A percentile compares a stretch with the other conserved stretches of the same genome.
Evolutionary conservation across 441 rosid genomes (phyloP).

Genomic region (Pelargonium cotyledonis): DNA sequence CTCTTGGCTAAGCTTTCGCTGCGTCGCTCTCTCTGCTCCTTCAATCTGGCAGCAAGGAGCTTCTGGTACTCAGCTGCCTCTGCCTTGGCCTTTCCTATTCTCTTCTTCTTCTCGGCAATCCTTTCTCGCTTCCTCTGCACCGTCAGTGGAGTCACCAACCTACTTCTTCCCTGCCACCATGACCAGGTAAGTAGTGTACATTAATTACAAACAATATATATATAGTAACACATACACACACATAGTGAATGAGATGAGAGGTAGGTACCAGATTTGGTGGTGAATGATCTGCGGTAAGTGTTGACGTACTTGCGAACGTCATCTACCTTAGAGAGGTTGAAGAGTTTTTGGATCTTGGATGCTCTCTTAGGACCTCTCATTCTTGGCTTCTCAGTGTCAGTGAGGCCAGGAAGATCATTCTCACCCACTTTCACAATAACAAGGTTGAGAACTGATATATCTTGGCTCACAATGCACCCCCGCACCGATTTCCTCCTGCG

Average conservation of each 20-base stretch:
- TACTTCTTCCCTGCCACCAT: constrained; percentile 43
- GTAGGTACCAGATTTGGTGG: constrained; percentile 39
- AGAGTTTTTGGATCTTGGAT: constrained; percentile 45
- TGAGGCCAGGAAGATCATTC: constrained; percentile 47
- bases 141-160: constrained; percentile 60
- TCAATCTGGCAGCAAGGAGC: constrained; percentile 57
- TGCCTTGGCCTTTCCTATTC: constrained; percentile 55
- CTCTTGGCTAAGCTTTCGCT: constrained; percentile 69
- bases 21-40: constrained; percentile 63
- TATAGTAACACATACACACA: background rate
- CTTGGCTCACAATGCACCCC: constrained; percentile 55
- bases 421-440: constrained; percentile 55
- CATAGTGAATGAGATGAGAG: background rate
- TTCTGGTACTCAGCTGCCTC: constrained; percentile 66
- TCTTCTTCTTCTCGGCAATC: constrained; percentile 61
- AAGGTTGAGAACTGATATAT: constrained; percentile 47
- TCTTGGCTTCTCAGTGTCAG: constrained; percentile 47
- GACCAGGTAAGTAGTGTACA: background rate
- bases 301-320: constrained; percentile 51
- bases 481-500: constrained; percentile 55
- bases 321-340: constrained; percentile 49
- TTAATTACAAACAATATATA: too few relatives aligned
- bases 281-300: constrained; percentile 53
- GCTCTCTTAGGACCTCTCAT: constrained; percentile 62
- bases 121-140: constrained; percentile 61